phyloP scores from a whole-genome alignment of 257 asterid genomes.

The Solanum sejunctum region DNA sequence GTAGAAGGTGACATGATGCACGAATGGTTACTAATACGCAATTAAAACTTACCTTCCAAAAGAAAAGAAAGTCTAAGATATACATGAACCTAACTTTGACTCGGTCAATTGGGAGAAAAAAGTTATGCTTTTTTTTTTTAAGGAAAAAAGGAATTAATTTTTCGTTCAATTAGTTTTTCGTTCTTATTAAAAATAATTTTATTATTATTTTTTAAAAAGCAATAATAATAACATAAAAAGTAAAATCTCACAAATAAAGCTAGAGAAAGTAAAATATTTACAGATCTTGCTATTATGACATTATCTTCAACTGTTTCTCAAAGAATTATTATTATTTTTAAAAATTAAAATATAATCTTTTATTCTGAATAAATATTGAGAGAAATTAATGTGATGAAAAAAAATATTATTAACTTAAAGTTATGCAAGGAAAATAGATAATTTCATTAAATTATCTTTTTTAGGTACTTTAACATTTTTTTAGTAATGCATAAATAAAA shows the following conservation, averaged over 20 bases:
- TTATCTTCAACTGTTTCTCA: too few species aligned
- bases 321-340: neutral
- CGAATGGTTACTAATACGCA: neutral
- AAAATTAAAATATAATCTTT: neutral
- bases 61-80: neutral
- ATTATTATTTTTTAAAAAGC: neutral
- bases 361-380: neutral
- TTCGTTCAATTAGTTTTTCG: neutral
- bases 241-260: too few species aligned
- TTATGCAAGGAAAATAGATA: neutral
- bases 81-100: neutral
- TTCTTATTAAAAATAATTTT: neutral
- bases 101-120: neutral
- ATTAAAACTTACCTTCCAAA: neutral
- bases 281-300: too few species aligned
- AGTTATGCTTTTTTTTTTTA: neutral
- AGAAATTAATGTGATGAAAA: neutral
- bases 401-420: too few species aligned
- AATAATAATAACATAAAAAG: neutral
- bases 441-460: neutral
- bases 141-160: too few species aligned
- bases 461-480: neutral
- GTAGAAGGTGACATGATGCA: neutral
- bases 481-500: neutral
- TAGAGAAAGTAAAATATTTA: too few species aligned